Conservation (phyloP, 202 grass and related monocot species). For the Cymbopogon flexuosus region DNA sequence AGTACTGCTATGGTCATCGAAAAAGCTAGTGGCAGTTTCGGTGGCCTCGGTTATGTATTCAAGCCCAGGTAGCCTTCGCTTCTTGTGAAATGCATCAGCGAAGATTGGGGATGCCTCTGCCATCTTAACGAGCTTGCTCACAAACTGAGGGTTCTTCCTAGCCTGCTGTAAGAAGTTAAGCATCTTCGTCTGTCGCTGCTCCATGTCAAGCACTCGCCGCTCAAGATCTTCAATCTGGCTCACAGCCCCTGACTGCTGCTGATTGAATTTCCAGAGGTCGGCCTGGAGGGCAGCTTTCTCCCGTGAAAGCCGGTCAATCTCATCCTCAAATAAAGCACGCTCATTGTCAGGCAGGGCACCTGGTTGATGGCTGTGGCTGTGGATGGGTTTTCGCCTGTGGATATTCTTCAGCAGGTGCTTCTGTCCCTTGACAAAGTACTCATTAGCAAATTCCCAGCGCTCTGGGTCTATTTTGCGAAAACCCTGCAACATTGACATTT, state of each 20-base stretch:
- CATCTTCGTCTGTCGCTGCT: conserved; percentile 81
- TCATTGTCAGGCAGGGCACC: conserved; percentile 52
- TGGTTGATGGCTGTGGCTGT: conserved; percentile 77
- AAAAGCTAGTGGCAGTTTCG: conserved; percentile 56
- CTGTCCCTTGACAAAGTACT: conserved; percentile 79
- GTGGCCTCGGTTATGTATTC: conserved; percentile 34
- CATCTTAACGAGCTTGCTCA: conserved; percentile 81
- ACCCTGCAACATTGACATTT: conserved; percentile 51
- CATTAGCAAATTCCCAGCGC: conserved; percentile 93
- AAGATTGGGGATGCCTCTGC: conserved; percentile 45
- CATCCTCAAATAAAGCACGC: conserved; percentile 68
- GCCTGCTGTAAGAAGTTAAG: conserved; percentile 70
- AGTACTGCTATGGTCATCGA: conserved; percentile 68
- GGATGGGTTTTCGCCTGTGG: conserved; percentile 86
- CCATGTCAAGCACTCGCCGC: conserved; percentile 60
- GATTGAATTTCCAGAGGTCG: conserved; percentile 58
- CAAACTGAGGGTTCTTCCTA: conserved; percentile 62
- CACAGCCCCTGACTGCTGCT: conserved; percentile 59
- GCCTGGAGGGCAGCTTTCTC: conserved; percentile 56
- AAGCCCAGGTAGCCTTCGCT: conserved; percentile 59
- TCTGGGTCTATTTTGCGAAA: conserved; percentile 92
- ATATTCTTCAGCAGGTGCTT: conserved; percentile 85
- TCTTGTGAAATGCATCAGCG: conserved; percentile 57
- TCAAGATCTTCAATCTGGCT: conserved; percentile 80
- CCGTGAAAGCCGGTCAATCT: conserved; percentile 69